phyloP scores from a whole-genome alignment of 2,329 filamentous ascomycete species.

The Penicillium polonicum region DNA sequence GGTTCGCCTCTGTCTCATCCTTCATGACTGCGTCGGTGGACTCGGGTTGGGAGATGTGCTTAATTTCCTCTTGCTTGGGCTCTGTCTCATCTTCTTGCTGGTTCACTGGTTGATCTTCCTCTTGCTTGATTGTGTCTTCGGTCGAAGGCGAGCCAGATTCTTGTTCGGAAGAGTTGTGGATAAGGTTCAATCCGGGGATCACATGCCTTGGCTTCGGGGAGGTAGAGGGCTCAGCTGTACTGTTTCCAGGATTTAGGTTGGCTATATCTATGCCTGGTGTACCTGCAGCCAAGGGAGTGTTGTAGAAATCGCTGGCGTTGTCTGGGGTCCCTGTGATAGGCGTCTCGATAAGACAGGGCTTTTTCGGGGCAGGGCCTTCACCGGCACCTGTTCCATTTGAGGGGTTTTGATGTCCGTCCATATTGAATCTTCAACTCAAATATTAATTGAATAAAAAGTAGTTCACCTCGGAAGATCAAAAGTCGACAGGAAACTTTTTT shows the following conservation, averaged over 20 bases:
- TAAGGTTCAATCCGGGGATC: slow-evolving; percentile 41
- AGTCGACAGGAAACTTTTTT: slow-evolving; percentile 28
- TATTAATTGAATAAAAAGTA: background rate
- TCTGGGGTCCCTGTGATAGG: slow-evolving; percentile 35
- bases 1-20: background rate
- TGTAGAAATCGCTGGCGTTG: slow-evolving; percentile 45
- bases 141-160: slow-evolving; percentile 1
- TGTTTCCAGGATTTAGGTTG: background rate
- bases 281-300: slow-evolving; percentile 35
- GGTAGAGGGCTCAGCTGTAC: slow-evolving; percentile 14
- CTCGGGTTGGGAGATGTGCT: background rate
- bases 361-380: slow-evolving; percentile 29
- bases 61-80: background rate
- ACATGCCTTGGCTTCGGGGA: slow-evolving; percentile 21
- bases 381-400: slow-evolving; percentile 14
- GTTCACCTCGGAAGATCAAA: slow-evolving; percentile 4
- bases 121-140: slow-evolving; percentile 1
- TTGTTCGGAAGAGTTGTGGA: slow-evolving; percentile 24
- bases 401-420: slow-evolving; percentile 26
- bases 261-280: slow-evolving; percentile 26
- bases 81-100: background rate
- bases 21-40: background rate
- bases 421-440: slow-evolving; percentile 17
- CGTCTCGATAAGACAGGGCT: slow-evolving; percentile 29
- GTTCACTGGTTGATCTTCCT: background rate